Percentiles rank a stretch among this genome's conserved stretches.
Evolutionary conservation across 2,329 filamentous ascomycete genomes (phyloP).

Genomic region (Aspergillus udagawae): DNA sequence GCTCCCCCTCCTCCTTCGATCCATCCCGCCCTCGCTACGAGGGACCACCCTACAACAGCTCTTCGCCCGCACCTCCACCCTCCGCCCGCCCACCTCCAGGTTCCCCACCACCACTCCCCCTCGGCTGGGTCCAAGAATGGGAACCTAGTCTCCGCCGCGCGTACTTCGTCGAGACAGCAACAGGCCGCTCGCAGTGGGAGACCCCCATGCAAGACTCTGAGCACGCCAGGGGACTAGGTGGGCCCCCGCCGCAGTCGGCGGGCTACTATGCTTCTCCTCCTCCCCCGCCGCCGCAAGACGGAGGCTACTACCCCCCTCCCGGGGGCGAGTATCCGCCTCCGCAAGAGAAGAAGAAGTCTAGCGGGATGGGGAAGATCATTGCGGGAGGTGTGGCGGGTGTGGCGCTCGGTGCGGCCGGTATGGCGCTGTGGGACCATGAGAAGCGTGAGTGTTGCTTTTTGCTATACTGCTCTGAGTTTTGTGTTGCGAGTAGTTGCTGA

Average conservation of each 20-base stretch:
- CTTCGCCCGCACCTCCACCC: constrained; percentile 18
- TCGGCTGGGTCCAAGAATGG: constrained; percentile 62
- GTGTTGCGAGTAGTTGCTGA: neutral
- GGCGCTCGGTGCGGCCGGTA: constrained; percentile 54
- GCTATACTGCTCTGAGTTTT: neutral
- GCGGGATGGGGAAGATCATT: constrained; percentile 50
- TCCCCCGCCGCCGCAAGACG: constrained; percentile 11
- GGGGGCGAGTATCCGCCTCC: constrained; percentile 8
- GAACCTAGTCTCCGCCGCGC: constrained; percentile 59
- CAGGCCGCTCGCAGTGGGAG: constrained; percentile 63
- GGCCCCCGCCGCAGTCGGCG: constrained; percentile 19
- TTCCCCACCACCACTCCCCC: constrained; percentile 50
- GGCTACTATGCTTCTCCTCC: constrained; percentile 21
- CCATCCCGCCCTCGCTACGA: constrained; percentile 16
- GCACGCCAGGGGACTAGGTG: constrained; percentile 18
- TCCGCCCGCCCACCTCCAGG: constrained; percentile 29
- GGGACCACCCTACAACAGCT: constrained; percentile 33
- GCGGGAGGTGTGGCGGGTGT: constrained; percentile 56
- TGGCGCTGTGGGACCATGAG: constrained; percentile 55
- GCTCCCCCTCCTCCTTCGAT: constrained; percentile 2
- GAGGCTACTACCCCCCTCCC: constrained; percentile 13
- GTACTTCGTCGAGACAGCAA: constrained; percentile 61
- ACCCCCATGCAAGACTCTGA: constrained; percentile 40
- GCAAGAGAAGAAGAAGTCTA: constrained; percentile 36
- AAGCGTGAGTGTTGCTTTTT: constrained; percentile 44